Base-by-base conservation (phyloP, 495 filamentous ascomycete genomes). In the Penicillium waksmanii region DNA sequence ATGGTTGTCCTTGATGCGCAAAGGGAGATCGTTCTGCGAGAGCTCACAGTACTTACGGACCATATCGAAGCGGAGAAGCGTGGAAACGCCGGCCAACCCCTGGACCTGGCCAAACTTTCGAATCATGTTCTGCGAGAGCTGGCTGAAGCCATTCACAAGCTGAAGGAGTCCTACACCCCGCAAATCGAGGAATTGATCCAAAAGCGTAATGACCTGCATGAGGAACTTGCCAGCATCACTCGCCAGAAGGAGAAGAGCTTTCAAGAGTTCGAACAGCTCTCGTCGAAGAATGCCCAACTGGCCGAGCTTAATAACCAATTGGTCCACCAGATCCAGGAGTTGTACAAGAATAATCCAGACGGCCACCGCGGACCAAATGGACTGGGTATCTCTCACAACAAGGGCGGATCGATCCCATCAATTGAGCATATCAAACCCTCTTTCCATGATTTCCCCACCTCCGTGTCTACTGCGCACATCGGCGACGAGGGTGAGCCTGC, bases 1-100 rank as follows among this genome's bases (percentile, higher is more conserved):
- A 92, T 99, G 66, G 93, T 95, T n/a, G 89, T 93, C 11, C 80
- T 99, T 19, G 94, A 98, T 71, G 92, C 93, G 1, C 90, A 96
- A 74, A 89, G 93, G 25, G 96, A 99, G 72, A 92, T 97, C 63
- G 92, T 97, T 67, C 85, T 99, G 56, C 87, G 91, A 19, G 93
- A 99, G 68, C 81, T 99, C 21, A 89, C 93, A 58, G 87, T 93
- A 12, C 84, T 98, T 60, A 91, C 93, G 6, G 91, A 95, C 21
- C 85, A 88, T 57, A 77, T 91, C 12, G 84, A 85, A 61, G 80
- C 80, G 70, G 90, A 80, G 50, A 91, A 89, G 72, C 82, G 86
- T 18, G 83, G 77, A 61, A 78, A 72, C 43, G 63, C 54, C 17
- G 87, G 85, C 65, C 81, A 88, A 55, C 85, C 89, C 12, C 76